phyloP scores from a whole-genome alignment of 495 filamentous ascomycete genomes.

The Staphylotrichum tortipilum region DNA sequence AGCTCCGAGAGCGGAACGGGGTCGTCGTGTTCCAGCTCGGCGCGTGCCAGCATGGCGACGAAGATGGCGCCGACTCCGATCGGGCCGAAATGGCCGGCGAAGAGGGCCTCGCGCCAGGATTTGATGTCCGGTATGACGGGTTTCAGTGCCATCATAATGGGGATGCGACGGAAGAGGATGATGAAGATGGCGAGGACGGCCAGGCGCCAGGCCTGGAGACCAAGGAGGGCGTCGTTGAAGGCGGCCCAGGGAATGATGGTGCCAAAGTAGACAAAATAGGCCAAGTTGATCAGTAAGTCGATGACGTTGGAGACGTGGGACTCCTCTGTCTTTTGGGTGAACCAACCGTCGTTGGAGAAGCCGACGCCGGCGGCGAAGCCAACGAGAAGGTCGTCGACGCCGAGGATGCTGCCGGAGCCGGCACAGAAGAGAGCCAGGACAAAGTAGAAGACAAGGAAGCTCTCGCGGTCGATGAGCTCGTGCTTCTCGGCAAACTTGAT shows the following conservation, averaged over 20 bases:
- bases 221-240: constrained; percentile 64
- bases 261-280: constrained; percentile 96
- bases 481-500: constrained; percentile 83
- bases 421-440: constrained; percentile 93
- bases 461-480: constrained; percentile 88
- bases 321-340: constrained; percentile 95
- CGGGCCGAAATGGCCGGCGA: constrained; percentile 96
- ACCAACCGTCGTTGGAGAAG: constrained; percentile 99
- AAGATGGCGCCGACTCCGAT: constrained; percentile 98
- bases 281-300: constrained; percentile 90
- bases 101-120: constrained; percentile 96
- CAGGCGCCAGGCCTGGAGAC: constrained; percentile 76
- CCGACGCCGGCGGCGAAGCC: constrained; percentile 93
- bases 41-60: constrained; percentile 81
- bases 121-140: constrained; percentile 94
- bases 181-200: constrained; percentile 85
- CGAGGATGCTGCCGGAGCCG: constrained; percentile 84
- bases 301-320: constrained; percentile 99
- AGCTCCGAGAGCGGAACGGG: constrained; percentile 62
- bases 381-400: constrained; percentile 92
- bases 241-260: constrained; percentile 92
- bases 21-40: constrained; percentile 67
- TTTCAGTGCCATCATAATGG: constrained; percentile 87
- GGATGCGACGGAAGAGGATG: constrained; percentile 92
- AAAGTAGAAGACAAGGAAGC: constrained; percentile 98